These are phyloP conservation scores for Colletotrichum gigasporum DNA, from an alignment of 2,329 filamentous ascomycete genomes.

Conservation along the genomic window DNA sequence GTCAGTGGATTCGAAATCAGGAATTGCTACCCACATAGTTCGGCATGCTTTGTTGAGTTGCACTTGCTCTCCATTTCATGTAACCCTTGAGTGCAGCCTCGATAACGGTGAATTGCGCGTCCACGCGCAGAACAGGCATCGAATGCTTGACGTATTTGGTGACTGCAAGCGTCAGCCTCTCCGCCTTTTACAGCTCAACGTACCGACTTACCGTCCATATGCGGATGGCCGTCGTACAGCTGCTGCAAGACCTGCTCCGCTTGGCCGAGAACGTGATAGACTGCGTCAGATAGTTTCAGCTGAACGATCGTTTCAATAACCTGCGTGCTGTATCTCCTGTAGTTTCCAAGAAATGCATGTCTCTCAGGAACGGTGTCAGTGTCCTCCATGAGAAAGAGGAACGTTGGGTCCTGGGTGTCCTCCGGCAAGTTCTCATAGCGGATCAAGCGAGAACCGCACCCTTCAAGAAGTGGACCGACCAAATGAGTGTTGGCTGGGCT, in stretches of 20 bases:
- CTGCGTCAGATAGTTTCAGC: slow-evolving; percentile 83
- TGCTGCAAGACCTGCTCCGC: slow-evolving; percentile 79
- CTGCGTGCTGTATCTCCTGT: slow-evolving; percentile 87
- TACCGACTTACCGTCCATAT: slow-evolving; percentile 74
- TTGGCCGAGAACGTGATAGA: slow-evolving; percentile 85
- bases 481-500: slow-evolving; percentile 70
- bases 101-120: slow-evolving; percentile 89
- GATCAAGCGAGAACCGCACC: slow-evolving; percentile 84
- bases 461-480: slow-evolving; percentile 81
- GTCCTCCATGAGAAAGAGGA: slow-evolving; percentile 88
- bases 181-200: background rate
- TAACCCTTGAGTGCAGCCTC: slow-evolving; percentile 91
- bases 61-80: slow-evolving; percentile 72
- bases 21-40: slow-evolving; percentile 22
- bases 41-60: slow-evolving; percentile 31
- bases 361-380: slow-evolving; percentile 94
- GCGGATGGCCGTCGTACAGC: slow-evolving; percentile 75
- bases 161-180: slow-evolving; percentile 43
- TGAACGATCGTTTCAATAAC: slow-evolving; percentile 89
- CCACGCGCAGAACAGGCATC: slow-evolving; percentile 78
- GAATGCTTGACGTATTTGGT: slow-evolving; percentile 75
- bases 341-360: slow-evolving; percentile 95
- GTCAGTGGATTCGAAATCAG: background rate
- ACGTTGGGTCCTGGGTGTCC: slow-evolving; percentile 81
- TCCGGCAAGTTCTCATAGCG: slow-evolving; percentile 89